A percentile compares a stretch with the other conserved stretches of the same genome.
Evolutionary conservation across 768 basidiomycete genomes (phyloP).

Genomic region (Favolaschia claudopus): DNA sequence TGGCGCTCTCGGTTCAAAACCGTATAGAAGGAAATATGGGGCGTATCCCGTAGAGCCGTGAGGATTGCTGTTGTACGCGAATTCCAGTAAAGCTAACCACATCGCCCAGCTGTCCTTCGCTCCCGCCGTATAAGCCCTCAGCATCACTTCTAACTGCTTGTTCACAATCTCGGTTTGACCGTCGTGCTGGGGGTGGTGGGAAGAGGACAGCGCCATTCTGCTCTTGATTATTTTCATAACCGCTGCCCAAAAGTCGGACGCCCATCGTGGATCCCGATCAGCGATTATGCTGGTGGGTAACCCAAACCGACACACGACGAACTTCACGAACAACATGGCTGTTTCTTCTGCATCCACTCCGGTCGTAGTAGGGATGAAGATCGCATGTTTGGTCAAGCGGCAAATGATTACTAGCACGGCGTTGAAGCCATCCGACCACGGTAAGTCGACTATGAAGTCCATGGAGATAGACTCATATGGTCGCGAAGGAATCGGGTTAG

Average conservation of each 20-base stretch:
- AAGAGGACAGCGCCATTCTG: not conserved
- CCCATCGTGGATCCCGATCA: slow-evolving; percentile 19
- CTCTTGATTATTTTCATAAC: not conserved
- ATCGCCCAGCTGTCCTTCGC: slow-evolving; percentile 27
- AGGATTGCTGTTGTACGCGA: slow-evolving; percentile 31
- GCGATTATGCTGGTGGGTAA: slow-evolving; percentile 7
- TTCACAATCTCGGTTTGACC: slow-evolving; percentile 42
- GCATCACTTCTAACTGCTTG: slow-evolving; percentile 35
- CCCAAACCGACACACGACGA: slow-evolving; percentile 1
- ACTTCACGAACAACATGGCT: not conserved
- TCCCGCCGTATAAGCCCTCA: slow-evolving; percentile 23
- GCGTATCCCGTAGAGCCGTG: slow-evolving; percentile 21
- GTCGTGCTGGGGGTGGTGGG: slow-evolving; percentile 39
- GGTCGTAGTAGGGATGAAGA: slow-evolving; percentile 8
- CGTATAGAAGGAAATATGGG: slow-evolving; percentile 27
- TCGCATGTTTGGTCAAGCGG: slow-evolving; percentile 3
- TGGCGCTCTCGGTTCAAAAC: slow-evolving; percentile 21
- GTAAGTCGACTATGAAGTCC: slow-evolving; percentile 36
- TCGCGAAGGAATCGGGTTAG: slow-evolving; percentile 27
- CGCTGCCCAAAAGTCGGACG: slow-evolving; percentile 4
- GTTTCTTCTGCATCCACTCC: not conserved
- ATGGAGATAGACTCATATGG: slow-evolving; percentile 34
- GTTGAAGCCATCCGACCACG: slow-evolving; percentile 20
- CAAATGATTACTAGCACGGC: not conserved
- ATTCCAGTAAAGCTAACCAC: slow-evolving; percentile 33